Percentiles rank a stretch among this genome's conserved stretches.
These are phyloP conservation scores for Fusarium marasasianum DNA, from an alignment of 2,329 filamentous ascomycete species.

Conservation along the genomic window DNA sequence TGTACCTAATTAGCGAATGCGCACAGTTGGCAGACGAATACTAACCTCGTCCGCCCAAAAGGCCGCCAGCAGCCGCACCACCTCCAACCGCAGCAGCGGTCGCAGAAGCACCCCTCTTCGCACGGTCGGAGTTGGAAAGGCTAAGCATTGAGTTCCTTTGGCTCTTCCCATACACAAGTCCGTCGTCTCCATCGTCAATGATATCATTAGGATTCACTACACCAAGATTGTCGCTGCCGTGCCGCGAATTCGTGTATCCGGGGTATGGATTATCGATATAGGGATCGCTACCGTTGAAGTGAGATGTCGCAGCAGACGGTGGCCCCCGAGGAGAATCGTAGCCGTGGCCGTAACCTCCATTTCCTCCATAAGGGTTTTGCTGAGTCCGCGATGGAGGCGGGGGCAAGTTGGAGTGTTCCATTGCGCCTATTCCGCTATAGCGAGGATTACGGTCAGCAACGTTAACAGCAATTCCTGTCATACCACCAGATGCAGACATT, in stretches of 20 bases:
- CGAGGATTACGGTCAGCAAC: slow-evolving; percentile 72
- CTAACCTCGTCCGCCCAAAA: slow-evolving; percentile 45
- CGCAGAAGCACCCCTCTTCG: slow-evolving; percentile 36
- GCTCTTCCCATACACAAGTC: slow-evolving; percentile 65
- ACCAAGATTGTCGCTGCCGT: slow-evolving; percentile 61
- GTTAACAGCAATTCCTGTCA: slow-evolving; percentile 73
- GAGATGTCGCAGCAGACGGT: slow-evolving; percentile 22
- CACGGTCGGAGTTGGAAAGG: slow-evolving; percentile 56
- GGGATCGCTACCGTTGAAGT: slow-evolving; percentile 48
- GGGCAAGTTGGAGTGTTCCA: slow-evolving; percentile 54
- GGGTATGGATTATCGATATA: slow-evolving; percentile 75
- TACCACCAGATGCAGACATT: slow-evolving; percentile 68
- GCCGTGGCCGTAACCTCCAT: slow-evolving; percentile 38
- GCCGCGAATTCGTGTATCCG: slow-evolving; percentile 56
- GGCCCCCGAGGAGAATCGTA: slow-evolving; percentile 37
- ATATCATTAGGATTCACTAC: slow-evolving; percentile 82
- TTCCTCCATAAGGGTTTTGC: slow-evolving; percentile 37
- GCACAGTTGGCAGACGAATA: not conserved
- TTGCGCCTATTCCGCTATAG: slow-evolving; percentile 71
- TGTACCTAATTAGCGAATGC: slow-evolving; percentile 17
- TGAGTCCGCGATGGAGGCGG: slow-evolving; percentile 51
- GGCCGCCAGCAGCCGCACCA: slow-evolving; percentile 54
- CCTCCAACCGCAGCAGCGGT: slow-evolving; percentile 57
- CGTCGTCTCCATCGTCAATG: slow-evolving; percentile 88
- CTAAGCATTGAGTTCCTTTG: slow-evolving; percentile 69